Evolutionary conservation across 192 early-diverging fungal species (phyloP).

Genomic region (Entomortierella lignicola): DNA sequence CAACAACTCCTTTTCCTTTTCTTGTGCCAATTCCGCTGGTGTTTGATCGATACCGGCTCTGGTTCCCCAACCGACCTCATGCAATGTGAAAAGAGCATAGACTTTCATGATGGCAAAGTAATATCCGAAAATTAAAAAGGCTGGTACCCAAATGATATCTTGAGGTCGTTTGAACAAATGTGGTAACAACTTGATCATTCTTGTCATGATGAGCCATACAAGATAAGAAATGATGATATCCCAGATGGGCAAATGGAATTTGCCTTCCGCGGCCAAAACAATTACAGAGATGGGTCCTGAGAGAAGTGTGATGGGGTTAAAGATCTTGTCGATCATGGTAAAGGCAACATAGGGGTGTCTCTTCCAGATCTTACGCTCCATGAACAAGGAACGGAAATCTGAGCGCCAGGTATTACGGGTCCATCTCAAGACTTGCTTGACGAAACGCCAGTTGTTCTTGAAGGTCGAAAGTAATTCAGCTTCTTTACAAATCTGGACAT

Average conservation of each 20-base stretch:
- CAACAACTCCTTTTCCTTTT: conserved; percentile 50
- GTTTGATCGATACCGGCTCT: conserved; percentile 64
- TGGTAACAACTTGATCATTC: conserved; percentile 74
- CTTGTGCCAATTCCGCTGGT: conserved; percentile 51
- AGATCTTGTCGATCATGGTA: conserved; percentile 81
- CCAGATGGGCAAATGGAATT: conserved; percentile 67
- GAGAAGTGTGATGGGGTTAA: conserved; percentile 79
- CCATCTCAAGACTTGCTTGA: conserved; percentile 79
- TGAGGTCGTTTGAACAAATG: conserved; percentile 74
- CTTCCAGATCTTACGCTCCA: conserved; percentile 72
- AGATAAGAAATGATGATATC: conserved; percentile 70
- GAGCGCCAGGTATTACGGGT: conserved; percentile 84
- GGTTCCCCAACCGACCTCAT: conserved; percentile 79
- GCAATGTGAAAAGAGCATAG: conserved; percentile 77
- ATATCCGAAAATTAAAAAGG: conserved; percentile 75
- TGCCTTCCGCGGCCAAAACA: conserved; percentile 59
- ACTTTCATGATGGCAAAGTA: conserved; percentile 79
- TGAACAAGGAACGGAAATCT: conserved; percentile 72
- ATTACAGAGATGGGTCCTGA: conserved; percentile 72
- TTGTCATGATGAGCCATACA: conserved; percentile 71
- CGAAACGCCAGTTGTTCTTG: conserved; percentile 81
- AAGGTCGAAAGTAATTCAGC: conserved; percentile 78
- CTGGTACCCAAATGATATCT: conserved; percentile 72
- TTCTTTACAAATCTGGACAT: conserved; percentile 74
- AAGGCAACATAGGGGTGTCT: conserved; percentile 79